Percentiles rank a stretch among this genome's conserved stretches.
Conservation (phyloP, 1,284 basidiomycete genomes). For the Pseudozyma pruni region DNA sequence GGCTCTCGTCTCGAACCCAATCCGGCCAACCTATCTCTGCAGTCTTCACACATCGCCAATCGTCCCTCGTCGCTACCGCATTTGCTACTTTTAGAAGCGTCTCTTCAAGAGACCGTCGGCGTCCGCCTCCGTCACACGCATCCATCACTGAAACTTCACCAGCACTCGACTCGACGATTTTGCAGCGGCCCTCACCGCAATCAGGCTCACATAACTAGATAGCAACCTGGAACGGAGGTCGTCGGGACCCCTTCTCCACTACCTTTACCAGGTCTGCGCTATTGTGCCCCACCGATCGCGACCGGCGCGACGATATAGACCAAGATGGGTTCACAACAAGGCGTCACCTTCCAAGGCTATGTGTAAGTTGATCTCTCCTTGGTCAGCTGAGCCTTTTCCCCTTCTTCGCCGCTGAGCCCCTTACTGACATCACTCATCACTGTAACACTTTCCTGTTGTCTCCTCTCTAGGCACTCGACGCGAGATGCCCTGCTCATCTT, state of each 20-base stretch:
- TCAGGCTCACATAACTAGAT: constrained; percentile 19
- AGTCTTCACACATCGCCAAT: not conserved
- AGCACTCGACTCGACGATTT: no score
- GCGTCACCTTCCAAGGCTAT: constrained; percentile 29
- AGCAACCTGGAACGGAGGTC: no score
- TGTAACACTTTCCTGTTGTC: not conserved
- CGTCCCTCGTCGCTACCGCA: not conserved
- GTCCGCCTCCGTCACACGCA: not conserved
- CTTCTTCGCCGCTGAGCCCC: not conserved
- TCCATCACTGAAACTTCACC: not conserved
- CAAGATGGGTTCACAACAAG: constrained; percentile 26
- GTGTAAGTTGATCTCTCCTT: constrained; percentile 7
- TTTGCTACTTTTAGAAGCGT: not conserved
- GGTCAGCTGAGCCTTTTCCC: not conserved
- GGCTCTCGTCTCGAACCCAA: constrained; percentile 3
- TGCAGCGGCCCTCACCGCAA: not conserved
- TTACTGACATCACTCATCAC: not conserved
- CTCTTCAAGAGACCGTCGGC: not conserved
- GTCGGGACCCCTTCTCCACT: no score
- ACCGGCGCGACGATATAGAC: not conserved
- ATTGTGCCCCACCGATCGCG: no score
- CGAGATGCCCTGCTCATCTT: constrained; percentile 94
- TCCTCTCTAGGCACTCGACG: constrained; percentile 81
- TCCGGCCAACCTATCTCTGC: not conserved
- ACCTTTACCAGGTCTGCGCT: no score